phyloP scores from a whole-genome alignment of 257 asterid genomes.

The Rhazya stricta region DNA sequence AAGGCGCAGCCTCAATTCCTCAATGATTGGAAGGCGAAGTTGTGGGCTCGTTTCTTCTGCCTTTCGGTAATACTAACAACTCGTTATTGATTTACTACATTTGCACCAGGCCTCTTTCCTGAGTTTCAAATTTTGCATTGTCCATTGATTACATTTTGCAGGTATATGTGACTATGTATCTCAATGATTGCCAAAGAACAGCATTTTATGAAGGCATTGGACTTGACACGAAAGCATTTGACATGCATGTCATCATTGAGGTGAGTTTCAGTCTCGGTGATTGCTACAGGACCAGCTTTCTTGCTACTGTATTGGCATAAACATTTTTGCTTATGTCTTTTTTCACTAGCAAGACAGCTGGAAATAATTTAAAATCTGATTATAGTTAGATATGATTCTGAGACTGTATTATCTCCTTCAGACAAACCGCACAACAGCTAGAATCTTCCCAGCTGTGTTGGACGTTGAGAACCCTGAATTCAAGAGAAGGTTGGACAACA shows the following conservation, averaged over 20 bases:
- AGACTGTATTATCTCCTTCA: constrained; percentile 21
- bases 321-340: too few relatives aligned
- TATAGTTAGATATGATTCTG: background rate
- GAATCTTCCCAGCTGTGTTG: constrained; percentile 92
- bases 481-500: constrained; percentile 87
- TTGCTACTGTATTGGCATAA: background rate
- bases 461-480: constrained; percentile 94
- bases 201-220: constrained; percentile 95
- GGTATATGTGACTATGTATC: constrained; percentile 97
- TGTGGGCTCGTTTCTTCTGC: constrained; percentile 99
- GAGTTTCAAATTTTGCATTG: background rate
- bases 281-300: background rate
- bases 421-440: constrained; percentile 91
- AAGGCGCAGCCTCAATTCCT: constrained; percentile 99
- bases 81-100: background rate
- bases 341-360: too few relatives aligned
- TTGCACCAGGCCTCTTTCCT: background rate
- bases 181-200: constrained; percentile 79
- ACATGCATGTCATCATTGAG: constrained; percentile 99
- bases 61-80: constrained; percentile 54
- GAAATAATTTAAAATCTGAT: background rate
- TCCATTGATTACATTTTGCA: constrained; percentile 24
- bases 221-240: constrained; percentile 83
- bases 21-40: constrained; percentile 98
- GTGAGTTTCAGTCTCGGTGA: constrained; percentile 25